A percentile compares a stretch with the other conserved stretches of the same genome.
Conservation (phyloP, 768 basidiomycete species). For the Amanita rubescens region DNA sequence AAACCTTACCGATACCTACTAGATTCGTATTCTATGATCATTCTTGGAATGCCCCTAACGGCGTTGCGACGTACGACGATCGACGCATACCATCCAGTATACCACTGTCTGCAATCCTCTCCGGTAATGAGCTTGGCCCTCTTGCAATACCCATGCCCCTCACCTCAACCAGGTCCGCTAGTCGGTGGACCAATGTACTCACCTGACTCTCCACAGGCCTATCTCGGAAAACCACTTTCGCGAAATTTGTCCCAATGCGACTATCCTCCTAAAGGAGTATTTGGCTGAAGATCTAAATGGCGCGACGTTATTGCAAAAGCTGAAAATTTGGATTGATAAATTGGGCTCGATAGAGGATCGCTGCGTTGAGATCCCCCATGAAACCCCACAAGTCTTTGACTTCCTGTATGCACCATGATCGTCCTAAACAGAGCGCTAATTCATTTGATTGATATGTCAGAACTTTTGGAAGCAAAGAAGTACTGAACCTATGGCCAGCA, state of each 20-base stretch:
- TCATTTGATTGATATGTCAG: constrained; percentile 22
- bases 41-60: constrained; percentile 39
- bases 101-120: constrained; percentile 45
- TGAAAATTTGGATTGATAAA: constrained; percentile 39
- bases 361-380: constrained; percentile 39
- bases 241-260: constrained; percentile 36
- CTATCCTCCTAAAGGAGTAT: constrained; percentile 19
- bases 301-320: constrained; percentile 26
- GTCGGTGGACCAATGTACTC: constrained; percentile 1
- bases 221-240: constrained; percentile 40
- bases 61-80: constrained; percentile 42
- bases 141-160: not conserved
- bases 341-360: constrained; percentile 34
- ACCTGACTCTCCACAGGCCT: constrained; percentile 32
- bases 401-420: constrained; percentile 36
- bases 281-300: constrained; percentile 15
- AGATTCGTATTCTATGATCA: constrained; percentile 56
- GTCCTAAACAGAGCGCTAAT: not conserved
- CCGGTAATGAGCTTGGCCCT: constrained; percentile 26
- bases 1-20: not conserved
- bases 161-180: constrained; percentile 15
- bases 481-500: constrained; percentile 37
- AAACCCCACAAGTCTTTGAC: constrained; percentile 37
- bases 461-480: constrained; percentile 37
- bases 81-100: constrained; percentile 44